Percentiles rank a stretch among this genome's conserved stretches.
Conservation (phyloP, 345 rosid genomes). For the Aethionema arabicum region DNA sequence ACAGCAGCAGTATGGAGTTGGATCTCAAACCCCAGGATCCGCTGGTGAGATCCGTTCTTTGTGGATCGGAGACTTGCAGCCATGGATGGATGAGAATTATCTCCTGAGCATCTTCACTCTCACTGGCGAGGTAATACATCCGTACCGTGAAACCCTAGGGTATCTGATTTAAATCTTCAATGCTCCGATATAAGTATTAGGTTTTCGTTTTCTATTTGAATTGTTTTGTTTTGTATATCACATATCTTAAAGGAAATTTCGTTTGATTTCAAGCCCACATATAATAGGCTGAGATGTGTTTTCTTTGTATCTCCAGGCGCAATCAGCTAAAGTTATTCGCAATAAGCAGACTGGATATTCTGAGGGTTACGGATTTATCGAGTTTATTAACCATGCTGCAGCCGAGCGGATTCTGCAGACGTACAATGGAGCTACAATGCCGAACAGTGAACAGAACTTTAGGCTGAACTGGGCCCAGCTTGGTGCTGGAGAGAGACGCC, state of each 20-base stretch:
- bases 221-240: background rate
- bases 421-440: slow-evolving; percentile 82
- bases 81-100: slow-evolving; percentile 91
- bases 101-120: slow-evolving; percentile 51
- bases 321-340: slow-evolving; percentile 83
- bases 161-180: background rate
- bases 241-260: no score
- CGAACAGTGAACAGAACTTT: slow-evolving; percentile 66
- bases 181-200: background rate
- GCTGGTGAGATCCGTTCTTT: slow-evolving; percentile 63
- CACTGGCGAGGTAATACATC: slow-evolving; percentile 64
- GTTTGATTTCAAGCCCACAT: no score
- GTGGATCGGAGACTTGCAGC: slow-evolving; percentile 95
- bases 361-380: slow-evolving; percentile 93
- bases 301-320: slow-evolving; percentile 40
- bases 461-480: slow-evolving; percentile 91
- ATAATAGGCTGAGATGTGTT: background rate
- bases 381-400: slow-evolving; percentile 59
- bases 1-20: slow-evolving; percentile 43
- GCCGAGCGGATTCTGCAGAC: slow-evolving; percentile 83
- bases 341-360: slow-evolving; percentile 66
- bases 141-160: no score
- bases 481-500: slow-evolving; percentile 87
- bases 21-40: slow-evolving; percentile 36
- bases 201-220: background rate